Conservation (phyloP, 2,329 filamentous ascomycete genomes). For the Phialophora expanda region DNA sequence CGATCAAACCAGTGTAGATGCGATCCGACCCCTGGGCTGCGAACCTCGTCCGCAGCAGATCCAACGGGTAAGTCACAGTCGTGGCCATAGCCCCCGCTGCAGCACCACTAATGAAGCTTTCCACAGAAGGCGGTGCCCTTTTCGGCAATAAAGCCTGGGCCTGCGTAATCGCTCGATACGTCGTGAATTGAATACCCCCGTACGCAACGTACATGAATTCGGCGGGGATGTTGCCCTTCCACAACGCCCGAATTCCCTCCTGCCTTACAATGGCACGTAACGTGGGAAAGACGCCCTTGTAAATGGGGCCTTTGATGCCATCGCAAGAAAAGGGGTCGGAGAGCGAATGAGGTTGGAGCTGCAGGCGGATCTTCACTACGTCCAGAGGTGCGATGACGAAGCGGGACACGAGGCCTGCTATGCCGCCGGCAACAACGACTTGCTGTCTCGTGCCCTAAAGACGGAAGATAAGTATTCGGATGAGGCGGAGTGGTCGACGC, state of each 20-base stretch:
- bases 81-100: conserved; percentile 82
- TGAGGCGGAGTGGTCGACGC: neutral
- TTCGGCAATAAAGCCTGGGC: conserved; percentile 63
- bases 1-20: conserved; percentile 75
- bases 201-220: conserved; percentile 94
- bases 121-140: conserved; percentile 67
- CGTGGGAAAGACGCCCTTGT: conserved; percentile 76
- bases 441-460: conserved; percentile 69
- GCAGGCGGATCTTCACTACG: conserved; percentile 96
- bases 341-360: conserved; percentile 86
- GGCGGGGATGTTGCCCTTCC: conserved; percentile 97
- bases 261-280: conserved; percentile 75
- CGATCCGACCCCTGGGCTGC: conserved; percentile 85
- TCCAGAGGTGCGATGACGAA: conserved; percentile 95
- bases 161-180: conserved; percentile 77
- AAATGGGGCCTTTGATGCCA: conserved; percentile 51
- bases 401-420: conserved; percentile 85
- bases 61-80: conserved; percentile 84
- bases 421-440: conserved; percentile 68
- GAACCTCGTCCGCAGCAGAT: conserved; percentile 90
- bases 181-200: conserved; percentile 84
- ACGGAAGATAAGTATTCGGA: neutral
- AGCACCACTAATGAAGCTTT: conserved; percentile 84
- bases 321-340: conserved; percentile 71
- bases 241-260: conserved; percentile 85